Evolutionary conservation across 2,329 filamentous ascomycete genomes (phyloP).

Genomic region (Tolypocladium ovalisporum): DNA sequence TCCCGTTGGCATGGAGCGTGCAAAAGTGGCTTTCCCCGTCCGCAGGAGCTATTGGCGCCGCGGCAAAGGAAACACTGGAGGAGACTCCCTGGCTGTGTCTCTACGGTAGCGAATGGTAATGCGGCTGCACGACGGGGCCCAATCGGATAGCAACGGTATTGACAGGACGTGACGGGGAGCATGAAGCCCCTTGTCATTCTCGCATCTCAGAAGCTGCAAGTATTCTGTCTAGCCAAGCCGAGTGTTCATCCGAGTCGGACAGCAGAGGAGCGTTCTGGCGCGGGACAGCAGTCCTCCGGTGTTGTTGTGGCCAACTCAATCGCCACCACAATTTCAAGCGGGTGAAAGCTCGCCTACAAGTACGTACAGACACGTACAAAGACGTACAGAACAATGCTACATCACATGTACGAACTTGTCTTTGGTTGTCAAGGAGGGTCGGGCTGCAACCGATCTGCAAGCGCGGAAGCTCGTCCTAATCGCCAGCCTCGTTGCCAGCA

Average conservation of each 20-base stretch:
- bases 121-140: not conserved
- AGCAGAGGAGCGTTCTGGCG: not conserved
- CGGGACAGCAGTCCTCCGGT: not conserved
- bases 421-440: not conserved
- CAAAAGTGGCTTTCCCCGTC: not conserved
- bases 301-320: no score
- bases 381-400: no score
- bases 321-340: no score
- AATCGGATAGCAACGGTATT: not conserved
- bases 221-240: not conserved
- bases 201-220: not conserved
- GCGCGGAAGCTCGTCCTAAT: not conserved
- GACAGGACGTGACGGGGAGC: not conserved
- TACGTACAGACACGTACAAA: not conserved
- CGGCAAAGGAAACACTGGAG: not conserved
- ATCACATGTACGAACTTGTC: not conserved
- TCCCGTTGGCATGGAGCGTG: not conserved
- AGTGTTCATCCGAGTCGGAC: not conserved
- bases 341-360: not conserved
- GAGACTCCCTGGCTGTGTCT: not conserved
- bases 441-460: not conserved
- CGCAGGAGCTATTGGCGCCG: not conserved
- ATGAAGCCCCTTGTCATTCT: not conserved
- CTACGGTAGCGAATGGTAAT: not conserved
- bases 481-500: not conserved